These are phyloP conservation scores for Hyphodiscus sp. DNA, from an alignment of 2,329 filamentous ascomycete species.

Conservation along the genomic window DNA sequence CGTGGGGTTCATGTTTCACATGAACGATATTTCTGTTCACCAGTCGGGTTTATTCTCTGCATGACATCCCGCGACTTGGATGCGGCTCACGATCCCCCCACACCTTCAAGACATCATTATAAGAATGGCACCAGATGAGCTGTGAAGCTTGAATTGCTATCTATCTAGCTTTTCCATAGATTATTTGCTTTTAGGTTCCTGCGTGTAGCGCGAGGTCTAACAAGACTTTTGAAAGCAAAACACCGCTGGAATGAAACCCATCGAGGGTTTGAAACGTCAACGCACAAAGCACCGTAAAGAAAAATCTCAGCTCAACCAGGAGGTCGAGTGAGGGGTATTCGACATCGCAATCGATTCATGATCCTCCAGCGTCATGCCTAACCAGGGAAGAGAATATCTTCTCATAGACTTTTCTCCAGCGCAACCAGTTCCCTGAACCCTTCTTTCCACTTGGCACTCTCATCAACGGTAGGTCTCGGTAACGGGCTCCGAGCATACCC, in stretches of 20 bases:
- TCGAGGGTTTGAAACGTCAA: background rate
- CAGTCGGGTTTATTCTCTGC: no score
- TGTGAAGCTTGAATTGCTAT: background rate
- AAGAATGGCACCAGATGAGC: background rate
- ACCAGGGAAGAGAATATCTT: background rate
- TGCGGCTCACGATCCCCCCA: background rate
- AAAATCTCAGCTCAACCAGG: background rate
- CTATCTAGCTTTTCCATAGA: background rate
- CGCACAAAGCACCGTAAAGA: background rate
- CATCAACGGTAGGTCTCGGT: constrained; percentile 43
- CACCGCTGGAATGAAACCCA: background rate
- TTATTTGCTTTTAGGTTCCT: background rate
- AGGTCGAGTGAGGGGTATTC: background rate
- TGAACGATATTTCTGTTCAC: no score
- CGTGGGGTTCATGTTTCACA: no score
- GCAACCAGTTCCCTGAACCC: constrained; percentile 36
- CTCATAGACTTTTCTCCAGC: background rate
- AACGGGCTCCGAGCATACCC: constrained; percentile 42
- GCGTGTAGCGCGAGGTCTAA: background rate
- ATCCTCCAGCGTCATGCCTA: background rate
- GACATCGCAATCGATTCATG: background rate
- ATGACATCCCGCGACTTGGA: background rate
- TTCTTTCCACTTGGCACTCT: constrained; percentile 46
- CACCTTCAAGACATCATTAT: background rate
- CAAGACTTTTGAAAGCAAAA: background rate